Percentiles rank a stretch among this genome's conserved stretches.
These are phyloP conservation scores for Saprolegnia parasitica DNA, from an alignment of 352 stramenopile species.

Conservation along the genomic window DNA sequence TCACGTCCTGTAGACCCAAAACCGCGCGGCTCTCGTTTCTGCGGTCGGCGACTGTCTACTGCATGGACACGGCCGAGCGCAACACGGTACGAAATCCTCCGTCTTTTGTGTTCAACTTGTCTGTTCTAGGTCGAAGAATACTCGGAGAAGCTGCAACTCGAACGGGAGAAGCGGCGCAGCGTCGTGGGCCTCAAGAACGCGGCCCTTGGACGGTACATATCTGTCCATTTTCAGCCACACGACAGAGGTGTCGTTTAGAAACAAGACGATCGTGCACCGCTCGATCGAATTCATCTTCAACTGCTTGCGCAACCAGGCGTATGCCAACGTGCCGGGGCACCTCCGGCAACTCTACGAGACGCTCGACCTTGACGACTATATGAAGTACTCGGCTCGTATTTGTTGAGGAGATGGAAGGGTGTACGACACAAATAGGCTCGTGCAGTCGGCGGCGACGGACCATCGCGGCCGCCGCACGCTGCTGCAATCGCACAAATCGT, in stretches of 20 bases:
- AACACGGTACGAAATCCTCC: constrained; percentile 19
- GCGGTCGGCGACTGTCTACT: constrained; percentile 23
- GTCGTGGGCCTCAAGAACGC: constrained; percentile 5
- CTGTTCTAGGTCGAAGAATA: constrained; percentile 16
- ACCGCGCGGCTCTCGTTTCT: constrained; percentile 22
- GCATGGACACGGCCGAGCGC: constrained; percentile 17
- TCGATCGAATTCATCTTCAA: constrained; percentile 28
- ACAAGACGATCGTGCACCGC: constrained; percentile 20
- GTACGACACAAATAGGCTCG: too few species aligned
- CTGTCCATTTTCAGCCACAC: too few species aligned
- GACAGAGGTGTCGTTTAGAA: not conserved
- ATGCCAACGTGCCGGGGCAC: constrained; percentile 14
- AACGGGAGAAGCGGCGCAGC: constrained; percentile 20
- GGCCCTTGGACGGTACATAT: constrained; percentile 19
- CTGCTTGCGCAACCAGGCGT: constrained; percentile 16
- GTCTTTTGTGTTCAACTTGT: not conserved
- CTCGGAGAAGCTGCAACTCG: constrained; percentile 7
- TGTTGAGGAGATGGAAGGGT: not conserved
- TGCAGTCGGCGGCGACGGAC: not conserved
- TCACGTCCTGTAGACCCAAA: constrained; percentile 1
- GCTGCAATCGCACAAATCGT: not conserved
- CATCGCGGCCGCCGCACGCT: not conserved
- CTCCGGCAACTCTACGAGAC: constrained; percentile 5
- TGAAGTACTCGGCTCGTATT: constrained; percentile 1
- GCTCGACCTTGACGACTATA: constrained; percentile 25